phyloP scores from a whole-genome alignment of 352 stramenopile species.

The Phytophthora citricola region DNA sequence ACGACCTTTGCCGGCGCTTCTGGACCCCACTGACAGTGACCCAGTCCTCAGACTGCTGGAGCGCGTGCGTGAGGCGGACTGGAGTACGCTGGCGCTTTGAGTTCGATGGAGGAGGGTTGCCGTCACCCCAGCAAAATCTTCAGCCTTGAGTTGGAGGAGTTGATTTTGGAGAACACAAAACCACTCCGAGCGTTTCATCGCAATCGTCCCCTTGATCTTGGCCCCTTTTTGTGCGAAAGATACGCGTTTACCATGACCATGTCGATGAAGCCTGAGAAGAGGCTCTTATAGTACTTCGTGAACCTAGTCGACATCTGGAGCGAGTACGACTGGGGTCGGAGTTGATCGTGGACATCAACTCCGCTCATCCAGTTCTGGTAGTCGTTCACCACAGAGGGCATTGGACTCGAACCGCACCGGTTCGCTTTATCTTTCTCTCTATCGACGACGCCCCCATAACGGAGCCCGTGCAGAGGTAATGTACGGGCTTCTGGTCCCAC shows the following conservation, averaged over 20 bases:
- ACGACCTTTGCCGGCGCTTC: background rate
- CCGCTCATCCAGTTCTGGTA: background rate
- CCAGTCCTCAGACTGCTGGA: background rate
- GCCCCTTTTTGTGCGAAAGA: background rate
- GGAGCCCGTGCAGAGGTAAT: background rate
- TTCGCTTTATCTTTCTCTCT: background rate
- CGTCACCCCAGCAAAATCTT: background rate
- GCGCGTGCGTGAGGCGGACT: background rate
- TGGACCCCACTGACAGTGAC: background rate
- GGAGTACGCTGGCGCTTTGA: background rate
- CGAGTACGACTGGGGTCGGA: background rate
- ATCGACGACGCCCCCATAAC: too few species aligned
- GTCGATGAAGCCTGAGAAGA: background rate
- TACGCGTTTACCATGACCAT: background rate
- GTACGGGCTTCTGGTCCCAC: background rate
- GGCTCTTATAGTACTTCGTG: background rate
- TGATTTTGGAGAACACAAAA: background rate
- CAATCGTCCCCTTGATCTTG: background rate
- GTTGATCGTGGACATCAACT: conserved; percentile 1
- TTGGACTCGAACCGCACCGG: background rate
- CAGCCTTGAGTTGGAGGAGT: background rate
- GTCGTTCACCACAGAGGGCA: background rate
- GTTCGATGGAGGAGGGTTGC: background rate
- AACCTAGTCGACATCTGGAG: background rate
- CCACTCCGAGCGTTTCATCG: background rate